Conservation (phyloP, 148 eudicot species). For the Pouteria glomerata region DNA sequence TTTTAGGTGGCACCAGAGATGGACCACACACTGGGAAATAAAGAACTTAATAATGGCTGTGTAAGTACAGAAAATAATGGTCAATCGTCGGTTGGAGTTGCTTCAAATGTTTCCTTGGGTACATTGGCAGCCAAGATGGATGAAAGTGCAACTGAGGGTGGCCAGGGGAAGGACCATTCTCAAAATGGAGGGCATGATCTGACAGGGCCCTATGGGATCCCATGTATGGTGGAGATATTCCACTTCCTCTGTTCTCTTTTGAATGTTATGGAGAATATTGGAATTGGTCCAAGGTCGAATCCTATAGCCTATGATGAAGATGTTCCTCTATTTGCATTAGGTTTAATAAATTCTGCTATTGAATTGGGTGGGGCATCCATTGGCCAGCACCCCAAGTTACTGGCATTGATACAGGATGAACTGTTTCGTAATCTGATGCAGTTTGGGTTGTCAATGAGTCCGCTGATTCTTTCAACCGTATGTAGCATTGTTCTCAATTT, state of each 20-base stretch:
- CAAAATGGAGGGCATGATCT: too few relatives aligned
- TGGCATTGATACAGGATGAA: conserved; percentile 75
- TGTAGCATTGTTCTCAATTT: conserved; percentile 89
- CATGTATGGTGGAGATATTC: conserved; percentile 92
- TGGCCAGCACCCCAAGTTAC: conserved; percentile 59
- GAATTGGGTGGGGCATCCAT: conserved; percentile 82
- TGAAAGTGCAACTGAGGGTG: conserved; percentile 33
- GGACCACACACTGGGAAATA: conserved; percentile 23
- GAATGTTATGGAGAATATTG: conserved; percentile 62
- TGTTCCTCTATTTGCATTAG: conserved; percentile 85
- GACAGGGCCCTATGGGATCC: conserved; percentile 80
- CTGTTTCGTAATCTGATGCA: conserved; percentile 78
- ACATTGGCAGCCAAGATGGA: too few relatives aligned
- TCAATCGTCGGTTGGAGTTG: too few relatives aligned
- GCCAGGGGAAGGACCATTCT: conserved; percentile 52
- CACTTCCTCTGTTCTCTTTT: conserved; percentile 77
- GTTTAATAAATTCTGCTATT: conserved; percentile 79
- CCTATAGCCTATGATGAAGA: conserved; percentile 83
- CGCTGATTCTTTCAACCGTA: conserved; percentile 83
- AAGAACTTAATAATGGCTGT: conserved; percentile 43
- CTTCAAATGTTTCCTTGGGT: too few relatives aligned
- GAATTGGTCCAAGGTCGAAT: conserved; percentile 58
- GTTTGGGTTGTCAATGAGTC: conserved; percentile 86
- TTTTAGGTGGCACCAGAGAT: conserved; percentile 34
- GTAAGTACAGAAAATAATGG: conserved; percentile 48